Conservation (phyloP, 768 basidiomycete species). For the Tricholoma sp. region DNA sequence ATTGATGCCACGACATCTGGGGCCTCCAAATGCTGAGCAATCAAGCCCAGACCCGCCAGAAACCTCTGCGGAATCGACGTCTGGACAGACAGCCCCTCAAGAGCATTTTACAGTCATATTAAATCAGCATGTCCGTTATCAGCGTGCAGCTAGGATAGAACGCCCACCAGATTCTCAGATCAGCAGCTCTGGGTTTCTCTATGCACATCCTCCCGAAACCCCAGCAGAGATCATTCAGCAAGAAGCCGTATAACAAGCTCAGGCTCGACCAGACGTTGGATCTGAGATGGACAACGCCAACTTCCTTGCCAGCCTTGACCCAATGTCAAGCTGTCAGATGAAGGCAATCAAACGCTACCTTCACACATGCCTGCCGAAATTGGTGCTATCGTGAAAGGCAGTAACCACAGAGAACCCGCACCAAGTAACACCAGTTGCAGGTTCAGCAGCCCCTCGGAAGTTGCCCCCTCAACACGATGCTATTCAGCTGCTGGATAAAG, state of each 20-base stretch:
- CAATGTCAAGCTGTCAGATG: conserved; percentile 87
- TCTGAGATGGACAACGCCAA: conserved; percentile 84
- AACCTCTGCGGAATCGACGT: conserved; percentile 16
- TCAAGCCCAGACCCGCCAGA: conserved; percentile 15
- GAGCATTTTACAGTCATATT: conserved; percentile 81
- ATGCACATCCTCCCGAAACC: conserved; percentile 93
- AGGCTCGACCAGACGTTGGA: conserved; percentile 49
- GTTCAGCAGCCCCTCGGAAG: conserved; percentile 39
- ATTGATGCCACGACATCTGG: conserved; percentile 29
- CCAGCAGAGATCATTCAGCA: conserved; percentile 97
- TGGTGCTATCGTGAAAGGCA: conserved; percentile 61
- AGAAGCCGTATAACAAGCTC: conserved; percentile 80
- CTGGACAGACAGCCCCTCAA: conserved; percentile 21
- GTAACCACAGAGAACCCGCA: conserved; percentile 28
- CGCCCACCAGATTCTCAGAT: conserved; percentile 82
- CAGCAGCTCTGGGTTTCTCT: conserved; percentile 91
- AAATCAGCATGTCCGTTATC: conserved; percentile 94
- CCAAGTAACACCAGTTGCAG: conserved; percentile 21
- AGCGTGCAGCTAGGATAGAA: conserved; percentile 71
- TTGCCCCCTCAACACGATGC: conserved; percentile 69
- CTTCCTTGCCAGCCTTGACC: conserved; percentile 90
- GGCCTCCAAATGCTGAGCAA: conserved; percentile 3
- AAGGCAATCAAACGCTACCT: conserved; percentile 74
- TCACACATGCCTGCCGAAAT: conserved; percentile 86
- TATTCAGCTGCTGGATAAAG: conserved; percentile 88